These are phyloP conservation scores for Clarireedia monteithiana DNA, from an alignment of 2,329 filamentous ascomycete genomes.

Conservation along the genomic window DNA sequence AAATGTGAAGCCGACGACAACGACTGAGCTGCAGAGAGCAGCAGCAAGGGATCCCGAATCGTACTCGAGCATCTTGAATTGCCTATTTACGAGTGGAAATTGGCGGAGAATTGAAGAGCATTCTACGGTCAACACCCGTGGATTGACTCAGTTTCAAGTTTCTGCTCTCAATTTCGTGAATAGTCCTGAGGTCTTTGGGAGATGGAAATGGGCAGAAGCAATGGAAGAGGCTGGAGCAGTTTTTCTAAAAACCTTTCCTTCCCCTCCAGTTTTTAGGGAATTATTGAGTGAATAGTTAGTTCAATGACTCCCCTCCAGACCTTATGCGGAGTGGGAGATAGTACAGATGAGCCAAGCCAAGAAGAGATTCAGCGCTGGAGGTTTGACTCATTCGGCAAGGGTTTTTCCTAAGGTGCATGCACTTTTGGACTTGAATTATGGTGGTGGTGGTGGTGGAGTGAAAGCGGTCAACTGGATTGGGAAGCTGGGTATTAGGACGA, in stretches of 20 bases:
- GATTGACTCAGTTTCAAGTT: neutral
- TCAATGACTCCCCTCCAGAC: no score
- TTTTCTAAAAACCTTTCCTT: no score
- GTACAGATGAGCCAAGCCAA: neutral
- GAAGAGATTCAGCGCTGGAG: neutral
- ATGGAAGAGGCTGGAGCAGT: no score
- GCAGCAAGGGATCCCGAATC: constrained; percentile 20
- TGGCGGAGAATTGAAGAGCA: neutral
- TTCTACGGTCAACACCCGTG: neutral
- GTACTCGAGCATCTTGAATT: constrained; percentile 48
- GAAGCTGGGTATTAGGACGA: no score
- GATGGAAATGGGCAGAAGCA: no score
- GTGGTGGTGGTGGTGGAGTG: neutral
- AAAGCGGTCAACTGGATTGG: no score
- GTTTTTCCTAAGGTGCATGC: neutral
- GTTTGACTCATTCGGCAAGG: neutral
- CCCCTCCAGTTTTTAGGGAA: no score
- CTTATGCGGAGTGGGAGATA: no score
- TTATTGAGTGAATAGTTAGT: no score
- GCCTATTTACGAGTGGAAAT: neutral
- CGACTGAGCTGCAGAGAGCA: constrained; percentile 26
- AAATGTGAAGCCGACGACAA: constrained; percentile 32
- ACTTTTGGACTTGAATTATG: neutral
- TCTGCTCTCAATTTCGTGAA: neutral
- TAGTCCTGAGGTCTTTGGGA: no score